These are phyloP conservation scores for Austroboletus eburneus DNA, from an alignment of 768 basidiomycete genomes.

Conservation along the genomic window DNA sequence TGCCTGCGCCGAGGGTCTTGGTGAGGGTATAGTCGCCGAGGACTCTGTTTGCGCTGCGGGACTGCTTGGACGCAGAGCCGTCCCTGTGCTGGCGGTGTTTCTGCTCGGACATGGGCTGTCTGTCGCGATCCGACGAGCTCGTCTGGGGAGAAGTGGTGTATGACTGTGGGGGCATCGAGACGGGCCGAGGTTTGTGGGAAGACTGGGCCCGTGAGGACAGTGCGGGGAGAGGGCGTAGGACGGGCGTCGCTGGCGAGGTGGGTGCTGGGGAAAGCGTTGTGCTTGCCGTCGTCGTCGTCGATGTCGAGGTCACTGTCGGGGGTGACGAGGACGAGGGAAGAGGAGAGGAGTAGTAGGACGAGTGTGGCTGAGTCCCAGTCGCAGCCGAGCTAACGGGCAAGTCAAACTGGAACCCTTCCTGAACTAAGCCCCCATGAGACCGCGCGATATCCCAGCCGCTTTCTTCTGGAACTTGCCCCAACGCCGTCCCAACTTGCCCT, in stretches of 20 bases:
- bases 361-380: constrained; percentile 21
- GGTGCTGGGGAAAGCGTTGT: constrained; percentile 4
- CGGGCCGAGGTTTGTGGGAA: constrained; percentile 49
- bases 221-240: constrained; percentile 32
- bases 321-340: constrained; percentile 11
- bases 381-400: constrained; percentile 40
- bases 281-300: constrained; percentile 10
- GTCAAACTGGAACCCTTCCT: constrained; percentile 62
- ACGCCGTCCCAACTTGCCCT: constrained; percentile 41
- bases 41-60: constrained; percentile 44
- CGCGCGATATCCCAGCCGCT: constrained; percentile 37
- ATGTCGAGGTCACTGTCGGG: constrained; percentile 6
- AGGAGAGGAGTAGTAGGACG: constrained; percentile 11
- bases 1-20: constrained; percentile 95
- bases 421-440: constrained; percentile 52
- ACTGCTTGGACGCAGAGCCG: constrained; percentile 33
- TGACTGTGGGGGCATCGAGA: constrained; percentile 72
- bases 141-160: constrained; percentile 33
- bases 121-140: constrained; percentile 31
- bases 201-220: constrained; percentile 19
- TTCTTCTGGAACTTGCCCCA: constrained; percentile 52
- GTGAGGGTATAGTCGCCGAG: constrained; percentile 94
- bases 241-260: constrained; percentile 21
- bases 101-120: constrained; percentile 25
- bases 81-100: constrained; percentile 30